Base-by-base conservation (phyloP, 225 moss, liverwort and hornwort species). In the Bryoerythrophyllum caledonicum region DNA sequence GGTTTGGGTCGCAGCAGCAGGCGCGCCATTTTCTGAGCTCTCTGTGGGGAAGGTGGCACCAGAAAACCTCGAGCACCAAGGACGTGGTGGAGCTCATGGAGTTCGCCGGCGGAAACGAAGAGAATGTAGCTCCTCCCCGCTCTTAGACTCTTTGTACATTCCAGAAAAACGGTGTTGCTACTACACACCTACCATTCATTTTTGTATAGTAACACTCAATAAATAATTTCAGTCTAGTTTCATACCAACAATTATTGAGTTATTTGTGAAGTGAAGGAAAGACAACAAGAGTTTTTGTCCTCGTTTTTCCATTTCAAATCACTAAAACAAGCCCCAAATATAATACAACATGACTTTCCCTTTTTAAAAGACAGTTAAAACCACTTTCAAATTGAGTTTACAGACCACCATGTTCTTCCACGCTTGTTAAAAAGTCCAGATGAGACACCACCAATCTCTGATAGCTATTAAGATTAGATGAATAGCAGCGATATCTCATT, bases 31-130 rank as follows among this genome's bases (percentile, higher is more conserved):
- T 87, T 72, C 67, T 85, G 70, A 80, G 72, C 55, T 78, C 74
- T 32, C 56, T 85, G 44, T 88, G 85, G 87, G 82, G 35, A 62
- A 68, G 82, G 56, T 88, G 87, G 87, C 80, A 79, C 48, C 85
- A 85, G 60, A 82, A 78, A 69, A 46, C 79, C 44, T 74, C 65
- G 10, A 8, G 38, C 1, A 79, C 65, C 20, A 77, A 80, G 72
- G 82, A 80, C 51, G 71, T 80, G 61, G 82, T 88, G 53, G 87
- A 88, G 78, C 75, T 88, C 27, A 82, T 75, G 75, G 87, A 88
- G 73, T 88, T 88, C 8, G 80, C 82, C 55, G 28, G 82, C 35
- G 65, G 79, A 19, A 82, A 80, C 46, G 76, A 87, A 54, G 79
- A 84, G 69, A 85, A 78, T 72, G 60, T 65, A 17, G 6, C 48